Conservation (phyloP, 805 yeast genomes). For the Isabelozyma pseudorhagii region DNA sequence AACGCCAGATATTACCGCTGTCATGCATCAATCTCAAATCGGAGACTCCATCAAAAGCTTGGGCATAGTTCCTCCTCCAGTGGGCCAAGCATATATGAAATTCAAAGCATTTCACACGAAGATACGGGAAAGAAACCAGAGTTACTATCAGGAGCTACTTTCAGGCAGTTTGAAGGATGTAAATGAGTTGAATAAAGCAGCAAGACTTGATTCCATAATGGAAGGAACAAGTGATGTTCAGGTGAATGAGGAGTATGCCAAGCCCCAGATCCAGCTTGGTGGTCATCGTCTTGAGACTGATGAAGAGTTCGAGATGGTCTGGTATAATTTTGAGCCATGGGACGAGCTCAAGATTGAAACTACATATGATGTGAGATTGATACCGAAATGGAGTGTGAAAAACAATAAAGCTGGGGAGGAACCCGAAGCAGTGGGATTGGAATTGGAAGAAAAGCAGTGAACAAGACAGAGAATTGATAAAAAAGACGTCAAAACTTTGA, state of each 20-base stretch:
- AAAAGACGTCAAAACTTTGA: too few relatives aligned
- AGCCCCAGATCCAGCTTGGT: conserved; percentile 38
- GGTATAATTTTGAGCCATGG: conserved; percentile 47
- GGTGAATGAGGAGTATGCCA: conserved; percentile 25
- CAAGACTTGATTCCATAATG: conserved; percentile 28
- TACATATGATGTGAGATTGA: conserved; percentile 35
- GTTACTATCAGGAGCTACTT: conserved; percentile 16
- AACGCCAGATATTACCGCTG: not conserved
- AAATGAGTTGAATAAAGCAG: conserved; percentile 35
- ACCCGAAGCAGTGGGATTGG: too few relatives aligned
- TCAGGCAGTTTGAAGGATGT: conserved; percentile 26
- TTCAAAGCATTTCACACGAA: conserved; percentile 17
- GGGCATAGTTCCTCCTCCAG: not conserved
- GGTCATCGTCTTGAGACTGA: conserved; percentile 33
- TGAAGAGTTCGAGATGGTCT: conserved; percentile 41
- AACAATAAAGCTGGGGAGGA: not conserved
- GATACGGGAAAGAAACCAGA: conserved; percentile 20
- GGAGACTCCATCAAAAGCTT: not conserved
- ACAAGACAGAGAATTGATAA: too few relatives aligned
- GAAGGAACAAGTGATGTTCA: conserved; percentile 27
- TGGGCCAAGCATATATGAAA: not conserved
- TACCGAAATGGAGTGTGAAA: conserved; percentile 20
- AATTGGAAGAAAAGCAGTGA: too few relatives aligned
- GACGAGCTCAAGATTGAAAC: conserved; percentile 39
- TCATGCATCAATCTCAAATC: not conserved